phyloP scores from a whole-genome alignment of 768 basidiomycete genomes.

The Russula dissimulans region DNA sequence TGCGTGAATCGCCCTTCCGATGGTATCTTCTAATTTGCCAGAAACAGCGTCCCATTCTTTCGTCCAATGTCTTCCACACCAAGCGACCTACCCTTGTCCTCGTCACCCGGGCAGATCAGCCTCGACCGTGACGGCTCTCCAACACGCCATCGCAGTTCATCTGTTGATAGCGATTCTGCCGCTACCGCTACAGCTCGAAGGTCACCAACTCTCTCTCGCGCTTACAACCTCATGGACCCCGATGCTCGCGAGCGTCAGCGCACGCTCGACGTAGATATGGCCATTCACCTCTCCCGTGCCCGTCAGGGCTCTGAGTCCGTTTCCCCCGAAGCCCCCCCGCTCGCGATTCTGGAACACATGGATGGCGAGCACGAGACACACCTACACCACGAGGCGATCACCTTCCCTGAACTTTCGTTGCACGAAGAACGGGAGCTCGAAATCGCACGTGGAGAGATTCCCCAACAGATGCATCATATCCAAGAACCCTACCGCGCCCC shows the following conservation, averaged over 20 bases:
- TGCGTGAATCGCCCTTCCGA: not conserved
- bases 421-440: slow-evolving; percentile 42
- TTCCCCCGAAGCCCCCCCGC: slow-evolving; percentile 24
- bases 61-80: slow-evolving; percentile 5
- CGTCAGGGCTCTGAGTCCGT: slow-evolving; percentile 48
- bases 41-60: not conserved
- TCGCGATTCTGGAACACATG: slow-evolving; percentile 29
- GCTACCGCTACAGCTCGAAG: slow-evolving; percentile 34
- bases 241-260: slow-evolving; percentile 79
- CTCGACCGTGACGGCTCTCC: slow-evolving; percentile 5
- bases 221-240: slow-evolving; percentile 62
- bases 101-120: slow-evolving; percentile 9
- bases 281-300: slow-evolving; percentile 66
- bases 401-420: slow-evolving; percentile 37
- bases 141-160: slow-evolving; percentile 1
- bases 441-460: slow-evolving; percentile 28
- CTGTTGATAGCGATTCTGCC: slow-evolving; percentile 27
- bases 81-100: not conserved
- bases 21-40: not conserved
- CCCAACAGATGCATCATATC: not conserved
- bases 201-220: slow-evolving; percentile 54
- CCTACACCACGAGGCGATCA: slow-evolving; percentile 23
- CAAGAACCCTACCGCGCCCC: not conserved
- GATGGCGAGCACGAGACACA: slow-evolving; percentile 25
- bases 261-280: slow-evolving; percentile 92